Base-by-base conservation (phyloP, 2,329 filamentous ascomycete species). In the Seiridium cupressi region DNA sequence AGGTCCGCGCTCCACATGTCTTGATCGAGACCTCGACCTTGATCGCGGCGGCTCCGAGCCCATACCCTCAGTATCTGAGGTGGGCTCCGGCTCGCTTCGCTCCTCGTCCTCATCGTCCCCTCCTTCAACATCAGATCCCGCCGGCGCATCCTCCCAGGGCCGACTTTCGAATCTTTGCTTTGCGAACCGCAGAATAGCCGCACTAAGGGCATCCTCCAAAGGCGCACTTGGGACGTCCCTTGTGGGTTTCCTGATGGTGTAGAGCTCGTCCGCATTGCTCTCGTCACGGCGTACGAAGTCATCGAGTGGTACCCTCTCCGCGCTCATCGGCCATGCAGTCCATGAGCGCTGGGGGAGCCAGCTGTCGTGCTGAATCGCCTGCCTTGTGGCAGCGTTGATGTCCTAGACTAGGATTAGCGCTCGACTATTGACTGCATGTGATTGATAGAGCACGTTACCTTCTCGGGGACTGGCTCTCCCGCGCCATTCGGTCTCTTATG, bases 241-340 rank as follows among this genome's bases (percentile, higher is more conserved):
- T 38, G 80, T 73, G 26, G 69, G 69, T 60, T 73, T 78, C 57
- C 79, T 81, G 38, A 85, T 76, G 0, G 81, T 86, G 68, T 81
- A 85, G 10, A 67, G 70, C 36, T 85, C 82, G 57, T 83, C 76
- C 5, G 79, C 76, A 54, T 85, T 79, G 32, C 64, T 59, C 44
- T 74, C 67, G 6, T 71, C 71, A 62, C 71, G 77, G 64, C 77
- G 79, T 56, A 78, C 72, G 62, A 90, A 82, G 26, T 78, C 77
- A 11, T 80, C 77, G 13, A 78, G 76, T 1, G 90, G 91, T 6
- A 95, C 86, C 34, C 82, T 76, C 6, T 79, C 75, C 4, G 84
- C 79, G 26, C 81, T 80, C 69, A 96, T 73, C 4, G 94, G 94
- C 94, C 94, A 97, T 0, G 93, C 90, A 18, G 91, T 91, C 93